Evolutionary conservation across 257 asterid genomes (phyloP).

Genomic region (Striga asiatica): DNA sequence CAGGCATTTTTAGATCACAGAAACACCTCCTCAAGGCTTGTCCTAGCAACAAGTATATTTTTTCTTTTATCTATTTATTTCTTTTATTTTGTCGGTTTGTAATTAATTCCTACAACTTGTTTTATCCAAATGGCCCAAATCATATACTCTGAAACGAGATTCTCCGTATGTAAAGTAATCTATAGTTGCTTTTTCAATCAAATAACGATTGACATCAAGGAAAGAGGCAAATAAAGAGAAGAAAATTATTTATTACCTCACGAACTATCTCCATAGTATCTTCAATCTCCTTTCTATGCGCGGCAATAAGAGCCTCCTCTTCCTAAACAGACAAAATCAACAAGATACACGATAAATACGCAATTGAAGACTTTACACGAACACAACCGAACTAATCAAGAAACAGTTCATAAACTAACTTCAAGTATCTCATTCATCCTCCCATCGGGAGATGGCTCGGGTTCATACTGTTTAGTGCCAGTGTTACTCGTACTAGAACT

Average conservation of each 20-base stretch:
- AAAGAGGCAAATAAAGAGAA: background rate
- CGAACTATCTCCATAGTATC: conserved; percentile 97
- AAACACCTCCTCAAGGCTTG: too few species aligned
- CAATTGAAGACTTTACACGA: too few species aligned
- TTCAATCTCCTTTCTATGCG: conserved; percentile 91
- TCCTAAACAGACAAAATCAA: conserved; percentile 39
- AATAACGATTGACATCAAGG: background rate
- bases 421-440: conserved; percentile 79
- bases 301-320: conserved; percentile 87
- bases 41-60: too few species aligned
- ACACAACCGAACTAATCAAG: background rate
- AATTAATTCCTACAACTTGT: too few species aligned
- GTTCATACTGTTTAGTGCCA: conserved; percentile 29
- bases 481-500: conserved; percentile 19
- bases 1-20: too few species aligned
- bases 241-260: conserved; percentile 38
- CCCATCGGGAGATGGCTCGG: conserved; percentile 52
- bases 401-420: conserved; percentile 33
- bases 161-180: too few species aligned
- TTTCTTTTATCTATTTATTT: too few species aligned
- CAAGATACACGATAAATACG: conserved; percentile 4
- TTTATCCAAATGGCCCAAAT: background rate
- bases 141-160: background rate
- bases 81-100: too few species aligned
- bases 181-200: background rate